Conservation (phyloP, 176 grass and related monocot species). For the Themeda triandra region DNA sequence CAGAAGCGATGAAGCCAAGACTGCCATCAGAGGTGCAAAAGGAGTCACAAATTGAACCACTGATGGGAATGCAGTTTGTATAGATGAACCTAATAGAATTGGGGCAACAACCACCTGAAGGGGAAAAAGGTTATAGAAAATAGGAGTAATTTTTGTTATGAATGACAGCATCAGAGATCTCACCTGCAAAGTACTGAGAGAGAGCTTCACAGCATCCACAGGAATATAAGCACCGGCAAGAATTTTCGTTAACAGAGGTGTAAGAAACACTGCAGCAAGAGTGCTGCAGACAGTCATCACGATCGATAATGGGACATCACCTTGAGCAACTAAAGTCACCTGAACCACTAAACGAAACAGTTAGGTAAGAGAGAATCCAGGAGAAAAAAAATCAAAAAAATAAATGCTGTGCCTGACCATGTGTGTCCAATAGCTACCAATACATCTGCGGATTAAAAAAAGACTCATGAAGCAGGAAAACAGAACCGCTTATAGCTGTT, state of each 20-base stretch:
- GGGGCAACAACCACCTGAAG: slow-evolving; percentile 77
- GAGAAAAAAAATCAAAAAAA: background rate
- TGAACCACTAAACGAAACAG: slow-evolving; percentile 48
- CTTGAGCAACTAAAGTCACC: slow-evolving; percentile 83
- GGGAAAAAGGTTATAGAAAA: slow-evolving; percentile 17
- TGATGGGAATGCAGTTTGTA: slow-evolving; percentile 77
- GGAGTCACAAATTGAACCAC: slow-evolving; percentile 49
- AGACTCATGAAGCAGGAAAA: background rate
- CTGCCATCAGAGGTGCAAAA: slow-evolving; percentile 74
- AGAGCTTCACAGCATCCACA: slow-evolving; percentile 59
- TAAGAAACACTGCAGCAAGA: slow-evolving; percentile 65
- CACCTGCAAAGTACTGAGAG: slow-evolving; percentile 83
- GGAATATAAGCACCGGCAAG: slow-evolving; percentile 77
- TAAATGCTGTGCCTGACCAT: background rate
- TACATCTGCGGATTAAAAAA: background rate
- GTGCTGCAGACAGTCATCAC: slow-evolving; percentile 84
- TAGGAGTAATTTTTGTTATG: background rate
- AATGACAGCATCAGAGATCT: slow-evolving; percentile 8
- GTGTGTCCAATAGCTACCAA: background rate
- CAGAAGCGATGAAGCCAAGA: slow-evolving; percentile 69
- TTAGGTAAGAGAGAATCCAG: background rate
- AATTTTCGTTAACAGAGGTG: slow-evolving; percentile 72
- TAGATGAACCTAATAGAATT: slow-evolving; percentile 63
- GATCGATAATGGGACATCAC: slow-evolving; percentile 66
- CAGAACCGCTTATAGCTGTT: no score